phyloP scores from a whole-genome alignment of 441 rosid genomes.

The Aquilaria agallochum region DNA sequence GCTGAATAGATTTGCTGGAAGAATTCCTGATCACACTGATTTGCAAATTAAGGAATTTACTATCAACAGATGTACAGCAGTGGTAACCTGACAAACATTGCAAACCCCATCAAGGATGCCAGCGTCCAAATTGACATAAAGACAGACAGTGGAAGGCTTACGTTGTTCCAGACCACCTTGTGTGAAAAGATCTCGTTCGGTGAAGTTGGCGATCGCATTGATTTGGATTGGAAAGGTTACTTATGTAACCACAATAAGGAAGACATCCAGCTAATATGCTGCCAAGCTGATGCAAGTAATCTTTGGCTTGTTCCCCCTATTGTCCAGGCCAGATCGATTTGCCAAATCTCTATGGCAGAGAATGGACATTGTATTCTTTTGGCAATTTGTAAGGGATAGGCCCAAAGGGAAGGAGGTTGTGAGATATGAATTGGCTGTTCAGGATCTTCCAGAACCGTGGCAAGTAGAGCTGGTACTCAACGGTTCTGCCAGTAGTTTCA shows the following conservation, averaged over 20 bases:
- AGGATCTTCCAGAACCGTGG: constrained; percentile 47
- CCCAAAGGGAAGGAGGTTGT: constrained; percentile 80
- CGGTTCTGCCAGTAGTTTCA: constrained; percentile 57
- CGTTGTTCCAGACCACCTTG: constrained; percentile 60
- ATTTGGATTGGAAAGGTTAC: constrained; percentile 49
- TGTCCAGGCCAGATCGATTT: constrained; percentile 53
- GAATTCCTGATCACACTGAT: constrained; percentile 8
- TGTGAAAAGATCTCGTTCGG: constrained; percentile 63
- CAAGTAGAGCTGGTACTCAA: constrained; percentile 62
- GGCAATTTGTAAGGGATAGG: constrained; percentile 63
- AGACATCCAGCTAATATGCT: constrained; percentile 75
- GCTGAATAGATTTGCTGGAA: not conserved
- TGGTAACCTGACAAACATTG: constrained; percentile 78
- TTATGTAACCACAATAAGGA: constrained; percentile 43
- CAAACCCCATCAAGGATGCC: constrained; percentile 78
- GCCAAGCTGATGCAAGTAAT: constrained; percentile 62
- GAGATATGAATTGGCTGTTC: constrained; percentile 34
- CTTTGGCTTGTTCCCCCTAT: constrained; percentile 73
- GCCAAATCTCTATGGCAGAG: constrained; percentile 46
- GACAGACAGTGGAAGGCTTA: constrained; percentile 56
- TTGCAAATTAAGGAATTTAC: not conserved
- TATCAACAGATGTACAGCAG: constrained; percentile 70
- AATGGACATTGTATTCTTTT: constrained; percentile 45
- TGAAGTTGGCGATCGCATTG: constrained; percentile 22
- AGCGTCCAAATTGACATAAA: constrained; percentile 56